Evolutionary conservation across 1,284 basidiomycete species (phyloP), one percentile per base, ranked within the genome.

Genomic region (Sporisorium iseilematis-ciliati): DNA sequence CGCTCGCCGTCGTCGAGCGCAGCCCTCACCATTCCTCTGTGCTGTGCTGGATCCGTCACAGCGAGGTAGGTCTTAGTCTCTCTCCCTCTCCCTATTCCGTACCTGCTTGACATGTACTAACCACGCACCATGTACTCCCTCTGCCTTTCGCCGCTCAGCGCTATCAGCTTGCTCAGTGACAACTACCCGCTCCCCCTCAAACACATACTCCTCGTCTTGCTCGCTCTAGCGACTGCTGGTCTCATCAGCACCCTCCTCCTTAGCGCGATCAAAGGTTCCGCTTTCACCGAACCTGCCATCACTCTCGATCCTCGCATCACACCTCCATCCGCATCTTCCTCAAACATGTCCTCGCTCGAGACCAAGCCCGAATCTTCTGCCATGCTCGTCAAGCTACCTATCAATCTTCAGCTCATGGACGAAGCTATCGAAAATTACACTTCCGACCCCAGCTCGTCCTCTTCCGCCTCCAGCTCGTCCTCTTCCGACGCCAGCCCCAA

Each of bases 181-280:
- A 20, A 8, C 29, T 7, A 12, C 45, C 20, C 25, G 7, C 23
- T 33, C 29, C 14, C 14, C 5, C n/a, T 45, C 57, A 8, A 12
- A 21, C n/a, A 18, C 20, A 3, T 31, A 12, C 16, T 31, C 26
- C 6, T 51, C 25, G 55, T 29, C 23, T 33, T 10, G 14, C 11
- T 25, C 26, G 8, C 29, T 10, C 49, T 50, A 54, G 41, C 54
- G 21, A 63, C 57, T 41, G 48, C 42, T 3, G 43, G 54, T 14
- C 57, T 33, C 42, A 42, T 35, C 11, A 20, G 62, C 31, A 3
- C 21, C 23, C 26, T 31, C 7, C 61, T 56, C 41, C 55, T 23
- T 26, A 52, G 41, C 38, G 35, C 49, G 1, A n/a, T 29, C 46
- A 56, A 43, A 23, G 21, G 43, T 14, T 49, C 35, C 16, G 29